Conservation (phyloP, 2,329 filamentous ascomycete species). For the Aspergillus sojae region DNA sequence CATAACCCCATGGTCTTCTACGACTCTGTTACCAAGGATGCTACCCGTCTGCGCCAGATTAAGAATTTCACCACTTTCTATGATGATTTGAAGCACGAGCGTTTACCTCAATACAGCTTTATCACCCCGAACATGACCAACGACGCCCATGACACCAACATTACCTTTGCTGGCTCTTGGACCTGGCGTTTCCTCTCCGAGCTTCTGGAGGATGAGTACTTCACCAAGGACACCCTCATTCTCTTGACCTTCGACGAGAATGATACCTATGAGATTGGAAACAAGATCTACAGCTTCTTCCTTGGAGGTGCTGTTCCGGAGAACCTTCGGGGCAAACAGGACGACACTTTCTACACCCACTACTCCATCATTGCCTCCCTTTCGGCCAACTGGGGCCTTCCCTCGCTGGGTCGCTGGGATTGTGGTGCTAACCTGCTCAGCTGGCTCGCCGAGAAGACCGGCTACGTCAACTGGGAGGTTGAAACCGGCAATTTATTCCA, state of each 20-base stretch:
- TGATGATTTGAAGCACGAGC: slow-evolving; percentile 63
- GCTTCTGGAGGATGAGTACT: slow-evolving; percentile 68
- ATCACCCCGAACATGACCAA: slow-evolving; percentile 59
- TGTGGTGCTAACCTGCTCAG: slow-evolving; percentile 71
- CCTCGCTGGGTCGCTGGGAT: slow-evolving; percentile 71
- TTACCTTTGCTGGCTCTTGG: slow-evolving; percentile 71
- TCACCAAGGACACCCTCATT: slow-evolving; percentile 77
- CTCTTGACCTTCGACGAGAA: slow-evolving; percentile 84
- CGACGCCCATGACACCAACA: slow-evolving; percentile 74
- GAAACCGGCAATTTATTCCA: slow-evolving; percentile 49
- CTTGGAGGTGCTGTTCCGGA: slow-evolving; percentile 73
- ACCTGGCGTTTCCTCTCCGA: slow-evolving; percentile 69
- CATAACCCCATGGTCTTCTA: slow-evolving; percentile 72
- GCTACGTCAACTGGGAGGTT: slow-evolving; percentile 53
- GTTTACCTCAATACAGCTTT: slow-evolving; percentile 69
- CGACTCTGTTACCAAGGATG: slow-evolving; percentile 62
- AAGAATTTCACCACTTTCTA: slow-evolving; percentile 76
- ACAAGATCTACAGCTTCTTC: slow-evolving; percentile 70
- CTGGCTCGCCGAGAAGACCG: slow-evolving; percentile 62
- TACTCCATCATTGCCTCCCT: slow-evolving; percentile 72
- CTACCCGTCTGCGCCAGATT: slow-evolving; percentile 65
- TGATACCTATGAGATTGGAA: slow-evolving; percentile 67
- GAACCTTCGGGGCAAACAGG: slow-evolving; percentile 65
- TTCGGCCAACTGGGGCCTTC: slow-evolving; percentile 69
- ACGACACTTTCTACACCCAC: slow-evolving; percentile 72